A percentile compares a stretch with the other conserved stretches of the same genome.
phyloP scores from a whole-genome alignment of 345 rosid genomes.

The Lumnitzera littorea region DNA sequence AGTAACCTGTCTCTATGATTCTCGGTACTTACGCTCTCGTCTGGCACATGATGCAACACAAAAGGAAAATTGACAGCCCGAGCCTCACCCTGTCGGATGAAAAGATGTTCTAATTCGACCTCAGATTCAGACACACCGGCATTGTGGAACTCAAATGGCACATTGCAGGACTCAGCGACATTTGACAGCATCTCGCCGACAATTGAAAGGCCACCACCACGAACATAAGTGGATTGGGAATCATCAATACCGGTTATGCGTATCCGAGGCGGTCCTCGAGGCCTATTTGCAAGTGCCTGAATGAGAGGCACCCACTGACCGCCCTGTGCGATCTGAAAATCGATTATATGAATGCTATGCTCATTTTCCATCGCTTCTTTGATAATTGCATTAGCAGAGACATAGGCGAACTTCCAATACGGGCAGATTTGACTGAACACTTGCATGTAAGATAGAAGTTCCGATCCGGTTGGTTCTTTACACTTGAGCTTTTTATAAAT shows the following conservation, averaged over 20 bases:
- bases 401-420: slow-evolving; percentile 11
- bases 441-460: slow-evolving; percentile 11
- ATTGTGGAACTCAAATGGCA: slow-evolving; percentile 12
- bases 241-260: slow-evolving; percentile 12
- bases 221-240: slow-evolving; percentile 6
- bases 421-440: slow-evolving; percentile 8
- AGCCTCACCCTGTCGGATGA: slow-evolving; percentile 3
- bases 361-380: slow-evolving; percentile 5
- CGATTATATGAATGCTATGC: slow-evolving; percentile 5
- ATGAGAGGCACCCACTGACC: slow-evolving; percentile 12
- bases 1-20: slow-evolving; percentile 15
- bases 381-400: slow-evolving; percentile 5
- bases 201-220: slow-evolving; percentile 6
- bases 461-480: slow-evolving; percentile 5
- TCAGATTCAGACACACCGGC: slow-evolving; percentile 3
- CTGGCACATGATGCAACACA: slow-evolving; percentile 11
- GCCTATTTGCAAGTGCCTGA: slow-evolving; percentile 4
- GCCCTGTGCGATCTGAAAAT: slow-evolving; percentile 11
- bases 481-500: slow-evolving; percentile 9
- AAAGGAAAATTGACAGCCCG: slow-evolving; percentile 10
- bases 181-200: slow-evolving; percentile 2
- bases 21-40: slow-evolving; percentile 14
- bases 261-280: slow-evolving; percentile 9
- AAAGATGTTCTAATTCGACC: background rate
- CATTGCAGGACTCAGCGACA: slow-evolving; percentile 1